Evolutionary conservation across 768 basidiomycete species (phyloP).

Genomic region (Leccinum longicurvipes): DNA sequence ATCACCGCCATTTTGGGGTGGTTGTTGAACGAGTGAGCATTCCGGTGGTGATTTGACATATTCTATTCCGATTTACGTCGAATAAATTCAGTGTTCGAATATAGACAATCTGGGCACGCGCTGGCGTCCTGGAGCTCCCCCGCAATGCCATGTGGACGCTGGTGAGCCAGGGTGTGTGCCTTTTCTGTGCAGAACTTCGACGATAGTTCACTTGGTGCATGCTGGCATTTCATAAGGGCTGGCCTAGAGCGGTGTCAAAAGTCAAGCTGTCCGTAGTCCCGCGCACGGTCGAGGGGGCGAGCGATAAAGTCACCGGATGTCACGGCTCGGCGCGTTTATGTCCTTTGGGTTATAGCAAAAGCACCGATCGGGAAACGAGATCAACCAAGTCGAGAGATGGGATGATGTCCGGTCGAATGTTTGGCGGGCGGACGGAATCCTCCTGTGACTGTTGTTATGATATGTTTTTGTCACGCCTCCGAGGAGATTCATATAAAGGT

Average conservation of each 20-base stretch:
- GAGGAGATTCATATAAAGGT: constrained; percentile 29
- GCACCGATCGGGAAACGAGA: constrained; percentile 20
- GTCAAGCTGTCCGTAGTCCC: background rate
- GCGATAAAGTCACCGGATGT: constrained; percentile 25
- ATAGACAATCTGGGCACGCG: constrained; percentile 19
- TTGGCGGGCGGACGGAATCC: constrained; percentile 21
- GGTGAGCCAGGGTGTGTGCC: constrained; percentile 7
- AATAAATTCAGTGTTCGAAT: constrained; percentile 14
- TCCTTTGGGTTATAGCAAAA: constrained; percentile 12
- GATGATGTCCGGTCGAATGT: constrained; percentile 19
- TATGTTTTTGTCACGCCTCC: constrained; percentile 35
- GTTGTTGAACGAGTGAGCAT: constrained; percentile 17
- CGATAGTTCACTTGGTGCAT: constrained; percentile 11
- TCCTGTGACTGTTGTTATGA: constrained; percentile 28
- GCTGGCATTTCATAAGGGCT: constrained; percentile 9
- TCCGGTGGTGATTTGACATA: constrained; percentile 27
- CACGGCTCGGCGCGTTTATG: constrained; percentile 21
- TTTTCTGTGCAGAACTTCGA: constrained; percentile 22
- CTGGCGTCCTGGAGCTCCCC: constrained; percentile 1
- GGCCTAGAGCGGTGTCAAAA: constrained; percentile 11
- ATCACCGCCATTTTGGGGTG: constrained; percentile 8
- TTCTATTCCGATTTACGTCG: constrained; percentile 25
- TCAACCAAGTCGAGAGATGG: constrained; percentile 11
- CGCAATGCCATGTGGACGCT: constrained; percentile 19
- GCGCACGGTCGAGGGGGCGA: constrained; percentile 1